A percentile compares a stretch with the other conserved stretches of the same genome.
Conservation (phyloP, 306 rosid species). For the Styphnolobium japonicum region DNA sequence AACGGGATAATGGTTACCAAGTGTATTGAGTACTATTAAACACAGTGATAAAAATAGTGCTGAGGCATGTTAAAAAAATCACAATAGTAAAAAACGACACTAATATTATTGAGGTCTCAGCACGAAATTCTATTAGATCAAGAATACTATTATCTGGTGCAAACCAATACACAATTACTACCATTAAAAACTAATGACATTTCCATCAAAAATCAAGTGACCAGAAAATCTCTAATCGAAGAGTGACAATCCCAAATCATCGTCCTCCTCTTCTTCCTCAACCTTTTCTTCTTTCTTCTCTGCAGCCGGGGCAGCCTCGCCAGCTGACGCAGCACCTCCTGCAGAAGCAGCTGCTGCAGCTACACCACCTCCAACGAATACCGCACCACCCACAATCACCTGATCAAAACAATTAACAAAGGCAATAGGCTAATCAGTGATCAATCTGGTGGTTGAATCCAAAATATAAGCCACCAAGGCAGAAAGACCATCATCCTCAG, state of each 20-base stretch:
- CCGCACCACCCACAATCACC: slow-evolving; percentile 80
- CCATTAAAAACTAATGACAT: neutral
- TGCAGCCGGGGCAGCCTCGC: slow-evolving; percentile 42
- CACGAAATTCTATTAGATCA: slow-evolving; percentile 9
- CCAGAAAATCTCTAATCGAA: slow-evolving; percentile 60
- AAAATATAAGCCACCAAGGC: neutral
- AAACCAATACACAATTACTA: slow-evolving; percentile 37
- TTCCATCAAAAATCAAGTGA: slow-evolving; percentile 9
- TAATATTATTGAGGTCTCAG: neutral
- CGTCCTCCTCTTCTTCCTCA: slow-evolving; percentile 86
- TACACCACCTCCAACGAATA: slow-evolving; percentile 48
- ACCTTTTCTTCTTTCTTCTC: slow-evolving; percentile 58
- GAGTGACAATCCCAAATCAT: slow-evolving; percentile 78
- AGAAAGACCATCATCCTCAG: neutral
- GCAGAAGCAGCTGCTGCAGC: slow-evolving; percentile 51
- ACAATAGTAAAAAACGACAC: neutral
- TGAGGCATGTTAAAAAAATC: neutral
- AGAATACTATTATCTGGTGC: slow-evolving; percentile 13
- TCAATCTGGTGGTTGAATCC: neutral
- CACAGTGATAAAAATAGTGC: too few species aligned
- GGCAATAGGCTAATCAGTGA: neutral
- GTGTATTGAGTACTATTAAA: too few species aligned
- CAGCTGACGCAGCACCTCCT: too few species aligned
- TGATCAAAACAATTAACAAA: slow-evolving; percentile 6
- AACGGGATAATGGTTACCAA: too few species aligned